These are phyloP conservation scores for Botryotinia calthae DNA, from an alignment of 2,329 filamentous ascomycete species.

Conservation along the genomic window DNA sequence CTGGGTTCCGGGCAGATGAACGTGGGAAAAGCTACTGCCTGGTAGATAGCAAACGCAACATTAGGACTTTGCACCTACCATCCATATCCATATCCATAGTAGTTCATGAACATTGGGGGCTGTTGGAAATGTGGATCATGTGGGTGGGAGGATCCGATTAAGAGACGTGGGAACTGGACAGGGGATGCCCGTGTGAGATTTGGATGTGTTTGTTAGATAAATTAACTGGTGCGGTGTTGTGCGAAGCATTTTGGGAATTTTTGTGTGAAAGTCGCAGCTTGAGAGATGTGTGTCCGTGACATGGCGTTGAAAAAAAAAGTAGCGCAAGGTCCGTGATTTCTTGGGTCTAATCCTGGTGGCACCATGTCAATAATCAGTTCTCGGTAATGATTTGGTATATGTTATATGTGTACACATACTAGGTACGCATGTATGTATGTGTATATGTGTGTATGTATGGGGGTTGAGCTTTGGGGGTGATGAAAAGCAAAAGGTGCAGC, in stretches of 20 bases:
- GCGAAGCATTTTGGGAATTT: constrained; percentile 8
- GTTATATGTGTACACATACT: background rate
- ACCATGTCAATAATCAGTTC: background rate
- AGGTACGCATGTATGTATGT: background rate
- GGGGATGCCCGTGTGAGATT: background rate
- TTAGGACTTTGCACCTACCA: background rate
- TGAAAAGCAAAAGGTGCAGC: background rate
- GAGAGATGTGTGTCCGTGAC: constrained; percentile 13
- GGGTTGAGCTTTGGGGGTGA: background rate
- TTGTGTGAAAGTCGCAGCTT: background rate
- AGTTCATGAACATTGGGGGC: background rate
- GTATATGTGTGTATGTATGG: background rate
- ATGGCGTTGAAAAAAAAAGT: constrained; percentile 16
- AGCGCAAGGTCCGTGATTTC: constrained; percentile 22
- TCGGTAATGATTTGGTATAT: background rate
- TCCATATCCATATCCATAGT: background rate
- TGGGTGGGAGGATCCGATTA: constrained; percentile 3
- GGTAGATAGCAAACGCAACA: background rate
- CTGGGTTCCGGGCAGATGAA: background rate
- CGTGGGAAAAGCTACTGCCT: background rate
- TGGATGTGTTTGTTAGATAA: background rate
- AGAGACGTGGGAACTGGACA: constrained; percentile 21
- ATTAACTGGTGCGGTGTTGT: constrained; percentile 2
- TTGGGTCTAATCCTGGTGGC: background rate
- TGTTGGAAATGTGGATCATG: constrained; percentile 1